Evolutionary conservation across 805 yeast genomes (phyloP).

Genomic region (Dipodascus albidus): DNA sequence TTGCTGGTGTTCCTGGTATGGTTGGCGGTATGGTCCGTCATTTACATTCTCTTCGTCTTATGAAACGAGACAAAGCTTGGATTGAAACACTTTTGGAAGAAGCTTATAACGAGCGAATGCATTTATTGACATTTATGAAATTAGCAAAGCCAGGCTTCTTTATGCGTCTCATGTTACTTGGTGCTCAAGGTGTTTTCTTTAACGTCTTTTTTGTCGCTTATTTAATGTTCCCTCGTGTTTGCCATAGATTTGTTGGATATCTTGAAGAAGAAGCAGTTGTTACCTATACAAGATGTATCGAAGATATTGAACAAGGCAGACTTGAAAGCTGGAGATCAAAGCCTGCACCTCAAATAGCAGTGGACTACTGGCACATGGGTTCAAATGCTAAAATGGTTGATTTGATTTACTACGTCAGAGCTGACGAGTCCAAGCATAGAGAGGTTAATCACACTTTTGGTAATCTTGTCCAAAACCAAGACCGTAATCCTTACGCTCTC

Average conservation of each 20-base stretch:
- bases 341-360: conserved; percentile 37
- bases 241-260: conserved; percentile 70
- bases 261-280: conserved; percentile 67
- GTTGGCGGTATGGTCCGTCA: conserved; percentile 66
- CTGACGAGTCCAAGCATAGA: conserved; percentile 71
- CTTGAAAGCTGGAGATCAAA: conserved; percentile 35
- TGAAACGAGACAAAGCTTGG: conserved; percentile 63
- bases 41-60: conserved; percentile 47
- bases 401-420: conserved; percentile 49
- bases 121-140: conserved; percentile 54
- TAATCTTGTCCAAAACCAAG: conserved; percentile 39
- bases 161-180: conserved; percentile 40
- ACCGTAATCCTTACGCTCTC: conserved; percentile 60
- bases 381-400: conserved; percentile 45
- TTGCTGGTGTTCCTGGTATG: conserved; percentile 77
- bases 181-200: conserved; percentile 63
- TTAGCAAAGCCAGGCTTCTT: conserved; percentile 52
- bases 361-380: conserved; percentile 49
- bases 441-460: conserved; percentile 73
- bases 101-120: conserved; percentile 73
- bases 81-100: conserved; percentile 63
- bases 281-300: conserved; percentile 52
- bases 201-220: conserved; percentile 52
- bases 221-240: conserved; percentile 46
- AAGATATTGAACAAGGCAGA: conserved; percentile 39